Conservation (phyloP, 805 yeast species). For the Teunomyces barrocoloradensis region DNA sequence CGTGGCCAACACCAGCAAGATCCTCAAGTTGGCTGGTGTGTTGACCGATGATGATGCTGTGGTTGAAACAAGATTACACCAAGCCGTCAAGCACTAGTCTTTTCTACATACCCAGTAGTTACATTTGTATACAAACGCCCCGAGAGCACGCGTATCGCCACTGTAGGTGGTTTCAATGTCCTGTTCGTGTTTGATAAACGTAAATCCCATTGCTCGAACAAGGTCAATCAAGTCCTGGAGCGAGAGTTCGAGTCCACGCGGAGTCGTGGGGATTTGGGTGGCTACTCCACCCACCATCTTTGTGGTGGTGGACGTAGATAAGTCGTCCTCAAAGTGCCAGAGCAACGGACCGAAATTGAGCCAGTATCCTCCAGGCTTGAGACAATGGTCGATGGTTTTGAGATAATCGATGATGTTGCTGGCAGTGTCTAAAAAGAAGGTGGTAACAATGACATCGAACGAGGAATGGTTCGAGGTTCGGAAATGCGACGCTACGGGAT, state of each 20-base stretch:
- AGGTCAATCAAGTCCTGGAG: conserved; percentile 52
- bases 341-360: conserved; percentile 65
- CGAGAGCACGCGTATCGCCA: conserved; percentile 48
- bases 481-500: conserved; percentile 40
- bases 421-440: conserved; percentile 66
- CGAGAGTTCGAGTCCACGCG: conserved; percentile 59
- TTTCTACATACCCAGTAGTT: conserved; percentile 66
- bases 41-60: conserved; percentile 28
- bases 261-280: conserved; percentile 30
- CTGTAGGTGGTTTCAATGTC: conserved; percentile 53
- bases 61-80: conserved; percentile 25
- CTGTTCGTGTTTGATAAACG: conserved; percentile 41
- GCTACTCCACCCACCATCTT: conserved; percentile 17
- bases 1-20: conserved; percentile 51
- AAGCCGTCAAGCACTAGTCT: conserved; percentile 3
- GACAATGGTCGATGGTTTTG: conserved; percentile 44
- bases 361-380: conserved; percentile 52
- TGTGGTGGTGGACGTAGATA: conserved; percentile 19
- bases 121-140: conserved; percentile 57
- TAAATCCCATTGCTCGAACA: conserved; percentile 50
- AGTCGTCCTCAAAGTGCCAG: conserved; percentile 68
- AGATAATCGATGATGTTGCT: conserved; percentile 57
- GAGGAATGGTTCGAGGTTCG: conserved; percentile 34
- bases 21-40: conserved; percentile 66
- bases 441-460: conserved; percentile 51